Base-by-base conservation (phyloP, 2,329 filamentous ascomycete species). In the Ophiostoma montium region DNA sequence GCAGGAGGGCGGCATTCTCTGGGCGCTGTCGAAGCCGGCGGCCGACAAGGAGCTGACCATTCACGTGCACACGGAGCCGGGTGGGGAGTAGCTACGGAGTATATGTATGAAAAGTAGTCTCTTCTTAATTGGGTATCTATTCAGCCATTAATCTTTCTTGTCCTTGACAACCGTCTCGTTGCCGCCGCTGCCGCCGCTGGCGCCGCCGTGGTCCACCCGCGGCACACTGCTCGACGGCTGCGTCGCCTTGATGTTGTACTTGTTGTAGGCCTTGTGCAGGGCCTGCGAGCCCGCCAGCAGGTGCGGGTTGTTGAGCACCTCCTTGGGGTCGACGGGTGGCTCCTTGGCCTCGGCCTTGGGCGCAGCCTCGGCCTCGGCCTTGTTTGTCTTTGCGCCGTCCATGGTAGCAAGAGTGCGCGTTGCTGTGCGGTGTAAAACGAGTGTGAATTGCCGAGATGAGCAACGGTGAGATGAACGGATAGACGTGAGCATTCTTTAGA, bases 221-320 rank as follows among this genome's bases (percentile, higher is more conserved):
- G 45, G 44, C 15, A 47, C 15, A 10, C 16, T 16, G 10, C 33
- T 8, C 9, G 45, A 32, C 18, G 49, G 46, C 23, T 35, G 27
- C 16, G 45, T 47, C 33, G 49, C 18, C 38, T 47, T 41, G 18
- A 50, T 47, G 31, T 50, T 43, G 49, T 50, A 50, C 39, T 50
- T 50, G 45, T 46, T 46, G 31, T 50, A 50, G 5, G 49, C 45
- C 49, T 36, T 44, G 39, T 39, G 45, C 38, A 50, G 39, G 8
- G 49, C 49, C 16, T 47, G 44, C 13, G 49, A 31, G 19, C 49
- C 44, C 23, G 23, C 23, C 57, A 89, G 71, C 60, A 84, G 80
- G 60, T 89, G 84, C 6, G 86, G 85, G 3, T 92, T 78, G 21
- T 78, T 70, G 15, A 74, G 42, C 9, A 44, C 30, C 42, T 44